Conservation (phyloP, 1,139 yeast genomes). For the Casaregolazyma suthepensis region DNA sequence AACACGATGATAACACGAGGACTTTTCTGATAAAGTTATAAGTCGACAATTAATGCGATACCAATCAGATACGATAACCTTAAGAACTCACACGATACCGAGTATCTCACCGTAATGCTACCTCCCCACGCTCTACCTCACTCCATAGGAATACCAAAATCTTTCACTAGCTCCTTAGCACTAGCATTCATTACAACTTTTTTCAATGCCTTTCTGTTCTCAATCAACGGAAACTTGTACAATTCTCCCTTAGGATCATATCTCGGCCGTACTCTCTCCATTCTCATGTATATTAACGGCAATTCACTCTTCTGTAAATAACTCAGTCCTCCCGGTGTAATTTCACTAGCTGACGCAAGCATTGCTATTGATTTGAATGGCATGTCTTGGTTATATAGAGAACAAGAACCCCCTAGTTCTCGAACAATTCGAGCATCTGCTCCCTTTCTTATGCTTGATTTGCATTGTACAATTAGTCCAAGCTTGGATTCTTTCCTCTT, state of each 20-base stretch:
- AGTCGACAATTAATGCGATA: too few relatives aligned
- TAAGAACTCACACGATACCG: too few relatives aligned
- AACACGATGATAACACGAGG: too few relatives aligned
- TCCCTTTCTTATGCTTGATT: not conserved
- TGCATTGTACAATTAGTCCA: conserved; percentile 3
- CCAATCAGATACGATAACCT: too few relatives aligned
- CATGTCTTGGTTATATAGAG: not conserved
- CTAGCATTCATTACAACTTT: not conserved
- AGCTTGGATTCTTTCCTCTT: not conserved
- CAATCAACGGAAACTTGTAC: conserved; percentile 1
- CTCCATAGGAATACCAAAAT: not conserved
- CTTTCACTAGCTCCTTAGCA: not conserved
- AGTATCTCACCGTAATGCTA: too few relatives aligned
- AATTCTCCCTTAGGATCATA: not conserved
- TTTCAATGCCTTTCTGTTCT: not conserved
- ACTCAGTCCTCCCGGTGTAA: not conserved
- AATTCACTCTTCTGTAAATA: not conserved
- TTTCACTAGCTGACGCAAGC: conserved; percentile 1
- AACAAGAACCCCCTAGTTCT: conserved; percentile 1
- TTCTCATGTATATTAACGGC: conserved; percentile 5
- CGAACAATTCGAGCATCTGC: not conserved
- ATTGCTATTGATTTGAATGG: conserved; percentile 3
- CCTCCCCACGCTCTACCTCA: too few relatives aligned
- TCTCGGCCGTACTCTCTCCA: not conserved
- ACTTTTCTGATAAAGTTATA: too few relatives aligned